Base-by-base conservation (phyloP, 192 early-diverging fungal species). In the Coemansia sp. region DNA sequence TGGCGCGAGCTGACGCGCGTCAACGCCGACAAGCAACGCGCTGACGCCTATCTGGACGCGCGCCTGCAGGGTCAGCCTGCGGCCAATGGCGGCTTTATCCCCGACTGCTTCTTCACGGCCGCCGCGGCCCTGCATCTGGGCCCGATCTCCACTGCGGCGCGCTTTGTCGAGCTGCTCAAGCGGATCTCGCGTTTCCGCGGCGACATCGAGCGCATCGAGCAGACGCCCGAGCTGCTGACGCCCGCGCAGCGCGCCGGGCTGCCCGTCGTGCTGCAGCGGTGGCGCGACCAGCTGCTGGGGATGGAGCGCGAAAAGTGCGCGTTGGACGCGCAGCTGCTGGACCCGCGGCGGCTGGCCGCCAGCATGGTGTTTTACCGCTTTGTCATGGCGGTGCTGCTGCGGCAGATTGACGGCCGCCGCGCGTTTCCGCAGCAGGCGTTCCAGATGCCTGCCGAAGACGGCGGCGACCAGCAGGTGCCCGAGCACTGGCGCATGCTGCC, bases 381-480 rank as follows among this genome's bases (percentile, higher is more conserved):
- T n/a, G 84, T 83, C 8, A 95, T 97, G 86, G 82, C 86, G 26
- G 95, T 90, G 83, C 52, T 95, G 41, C 59, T 98, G 19, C 84
- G 90, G 21, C 78, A 87, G 36, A 80, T 87, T 0, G 88, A 90
- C 55, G 75, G 70, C 11, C 34, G 45, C 15, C 17, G 46, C 6
- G n/a, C 9, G n/a, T 75, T 61, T 29, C 72, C 72, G 34, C 62
- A 68, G 11, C 32, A 52, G 40, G 64, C 64, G 25, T 68, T 75
- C 28, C 32, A 43, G 12, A 68, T 75, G 72, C 72, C 72, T 0
- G 32, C 43, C 0, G 72, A 68, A 50, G 29, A 14, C 25, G 21
- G 30, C 36, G 45, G 30, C 21, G 11, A 3, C 6, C 42, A 27
- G 11, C 44, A 17, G 28, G n/a, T 52, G n/a, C 43, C 60, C 1